Percentiles rank a stretch among this genome's conserved stretches.
Conservation (phyloP, 2,329 filamentous ascomycete species). For the Colletotrichum incanum region DNA sequence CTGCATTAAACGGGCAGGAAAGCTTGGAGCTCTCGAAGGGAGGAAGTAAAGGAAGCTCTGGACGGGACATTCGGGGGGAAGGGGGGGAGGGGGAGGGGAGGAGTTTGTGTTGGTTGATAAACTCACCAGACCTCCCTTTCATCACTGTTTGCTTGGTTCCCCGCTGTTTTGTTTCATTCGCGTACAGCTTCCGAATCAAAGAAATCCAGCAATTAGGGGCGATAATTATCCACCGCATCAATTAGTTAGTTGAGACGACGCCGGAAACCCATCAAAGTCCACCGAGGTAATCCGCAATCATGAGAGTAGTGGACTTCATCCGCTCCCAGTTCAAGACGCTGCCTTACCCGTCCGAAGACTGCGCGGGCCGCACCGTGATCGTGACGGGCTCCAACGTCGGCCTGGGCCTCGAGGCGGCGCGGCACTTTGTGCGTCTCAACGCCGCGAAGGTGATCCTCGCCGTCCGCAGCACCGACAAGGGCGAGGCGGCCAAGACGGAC, state of each 20-base stretch:
- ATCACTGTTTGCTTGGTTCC: neutral
- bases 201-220: neutral
- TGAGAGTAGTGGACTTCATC: conserved; percentile 35
- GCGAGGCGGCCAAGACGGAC: conserved; percentile 56
- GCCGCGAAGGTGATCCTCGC: conserved; percentile 61
- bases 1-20: conserved; percentile 20
- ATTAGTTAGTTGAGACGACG: no score
- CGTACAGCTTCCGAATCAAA: neutral
- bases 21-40: conserved; percentile 18
- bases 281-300: conserved; percentile 3
- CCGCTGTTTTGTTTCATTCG: conserved; percentile 7
- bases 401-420: conserved; percentile 59
- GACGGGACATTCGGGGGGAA: conserved; percentile 4
- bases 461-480: conserved; percentile 57
- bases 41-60: neutral
- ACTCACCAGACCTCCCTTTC: conserved; percentile 15
- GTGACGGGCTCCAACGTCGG: conserved; percentile 62
- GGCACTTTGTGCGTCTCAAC: conserved; percentile 57
- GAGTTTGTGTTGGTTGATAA: conserved; percentile 18
- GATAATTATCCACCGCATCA: neutral
- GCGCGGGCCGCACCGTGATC: conserved; percentile 55
- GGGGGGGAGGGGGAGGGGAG: neutral
- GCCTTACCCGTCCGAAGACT: conserved; percentile 52
- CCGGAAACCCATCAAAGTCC: no score
- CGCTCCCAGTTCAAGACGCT: conserved; percentile 48